Base-by-base conservation (phyloP, 208 protist species). In the Tetramitus jugosus region DNA sequence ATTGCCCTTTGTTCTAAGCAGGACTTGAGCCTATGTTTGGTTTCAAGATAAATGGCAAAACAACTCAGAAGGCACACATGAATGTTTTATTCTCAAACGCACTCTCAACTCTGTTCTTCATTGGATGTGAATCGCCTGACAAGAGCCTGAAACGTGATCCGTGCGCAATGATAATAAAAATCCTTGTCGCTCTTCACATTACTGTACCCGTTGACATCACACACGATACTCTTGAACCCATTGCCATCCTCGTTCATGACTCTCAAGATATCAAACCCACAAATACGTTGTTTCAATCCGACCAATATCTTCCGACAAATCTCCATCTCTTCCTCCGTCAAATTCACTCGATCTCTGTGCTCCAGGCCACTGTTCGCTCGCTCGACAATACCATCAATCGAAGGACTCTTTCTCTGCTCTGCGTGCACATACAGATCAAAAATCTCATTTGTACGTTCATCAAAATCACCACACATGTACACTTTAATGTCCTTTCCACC, bases 171-270 rank as follows among this genome's bases (percentile, higher is more conserved):
- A 49, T 85, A 46, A 53, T 84, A 87, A 79, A 89, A 92, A 42
- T 85, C 69, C 4, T 42, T 13, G 17, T 72, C 77, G 8, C 40
- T 71, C 79, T 94, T 94, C 0, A 94, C 89, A 77, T 92, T 91
- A 20, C 71, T 81, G 88, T 87, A 94, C 26, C 91, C 91, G 80
- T 94, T 94, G 26, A 94, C 91, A 80, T 94, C 90, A 79, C 87
- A 91, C 14, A 94, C 85, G 68, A 80, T 87, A 17, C 79, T 86
- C 8, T 60, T 71, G 10, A 35, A 40, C n/a, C n/a, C n/a, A n/a
- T n/a, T n/a, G 17, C 82, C 86, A 33, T 76, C 43, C 62, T 80
- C 53, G 4, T 31, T 26, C 29, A 7, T 62, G 31, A 76, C 78
- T 42, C 90, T 81, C 35, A 94, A 76, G 39, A 93, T 79, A 72